phyloP scores from a whole-genome alignment of 2,329 filamentous ascomycete genomes.

The Ophiocordyceps robertsii region DNA sequence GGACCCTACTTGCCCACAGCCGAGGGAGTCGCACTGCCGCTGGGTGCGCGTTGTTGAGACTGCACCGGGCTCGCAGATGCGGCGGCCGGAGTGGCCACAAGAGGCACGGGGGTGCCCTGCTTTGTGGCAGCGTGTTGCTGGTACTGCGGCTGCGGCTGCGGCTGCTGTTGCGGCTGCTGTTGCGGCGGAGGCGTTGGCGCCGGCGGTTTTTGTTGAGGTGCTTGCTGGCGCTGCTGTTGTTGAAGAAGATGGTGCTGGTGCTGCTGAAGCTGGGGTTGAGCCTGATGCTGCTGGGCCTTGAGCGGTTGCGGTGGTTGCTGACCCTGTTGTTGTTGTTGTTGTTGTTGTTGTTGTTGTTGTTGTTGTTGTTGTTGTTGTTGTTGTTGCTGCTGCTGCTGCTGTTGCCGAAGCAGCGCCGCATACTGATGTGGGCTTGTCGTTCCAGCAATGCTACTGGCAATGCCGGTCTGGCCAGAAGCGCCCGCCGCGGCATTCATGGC shows the following conservation, averaged over 20 bases:
- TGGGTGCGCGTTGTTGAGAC: conserved; percentile 20
- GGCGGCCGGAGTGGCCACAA: conserved; percentile 1
- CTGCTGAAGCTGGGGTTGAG: conserved; percentile 12
- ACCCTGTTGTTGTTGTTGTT: conserved; percentile 12
- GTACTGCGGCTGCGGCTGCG: conserved; percentile 6
- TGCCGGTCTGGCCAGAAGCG: conserved; percentile 30
- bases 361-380: conserved; percentile 39
- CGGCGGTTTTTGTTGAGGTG: conserved; percentile 7
- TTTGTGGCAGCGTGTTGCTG: conserved; percentile 4
- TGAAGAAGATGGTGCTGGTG: conserved; percentile 4
- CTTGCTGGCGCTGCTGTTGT: conserved; percentile 5
- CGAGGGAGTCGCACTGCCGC: conserved; percentile 26
- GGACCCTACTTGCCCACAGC: conserved; percentile 11
- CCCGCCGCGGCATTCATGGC: conserved; percentile 44
- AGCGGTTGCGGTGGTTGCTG: not conserved
- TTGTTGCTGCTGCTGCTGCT: conserved; percentile 37
- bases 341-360: too few relatives aligned
- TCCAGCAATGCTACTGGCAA: conserved; percentile 33
- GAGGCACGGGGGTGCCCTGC: not conserved
- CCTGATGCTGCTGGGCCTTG: conserved; percentile 10
- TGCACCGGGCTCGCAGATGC: conserved; percentile 8
- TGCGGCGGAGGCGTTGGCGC: conserved; percentile 2
- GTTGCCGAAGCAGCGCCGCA: conserved; percentile 42
- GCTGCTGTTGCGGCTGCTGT: conserved; percentile 6
- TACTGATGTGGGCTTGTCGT: conserved; percentile 45